Base-by-base conservation (phyloP, 768 basidiomycete species). In the Termitomyces sp. region DNA sequence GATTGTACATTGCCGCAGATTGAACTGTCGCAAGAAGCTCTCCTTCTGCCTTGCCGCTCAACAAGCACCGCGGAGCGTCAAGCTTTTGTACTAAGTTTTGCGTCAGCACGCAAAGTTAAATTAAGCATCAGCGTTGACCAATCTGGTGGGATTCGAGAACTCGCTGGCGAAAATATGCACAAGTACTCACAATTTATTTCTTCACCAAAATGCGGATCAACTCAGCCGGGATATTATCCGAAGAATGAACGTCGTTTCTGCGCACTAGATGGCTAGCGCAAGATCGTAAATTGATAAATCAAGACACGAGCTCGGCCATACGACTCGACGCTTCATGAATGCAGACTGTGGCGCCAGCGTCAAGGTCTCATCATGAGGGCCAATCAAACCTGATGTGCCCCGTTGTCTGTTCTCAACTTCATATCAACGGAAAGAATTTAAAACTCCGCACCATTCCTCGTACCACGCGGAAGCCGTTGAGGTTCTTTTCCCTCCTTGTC, bases 381-480 rank as follows among this genome's bases (percentile, higher is more conserved):
- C 25, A 25, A 25, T 25, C 25, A 25, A 25, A 25, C 25, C 25
- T 25, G 25, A 25, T 15, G 31, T 17, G 32, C 11, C 17, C 32
- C 50, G 12, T 12, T 32, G 25, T 25, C 25, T 25, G 25, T 25
- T 25, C 25, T 25, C 25, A 25, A 25, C 25, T 25, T 25, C 25
- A 25, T 25, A 25, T 25, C 25, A 25, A 25, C 25, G 20, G 32
- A 52, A 9, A 25, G 17, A 11, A 47, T 29, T 59, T 59, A 11
- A 52, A 59, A 51, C 58, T 52, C 58, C 58, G 58, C 36, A 48
- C 5, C 56, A 57, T 57, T 57, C 56, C 20, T 57, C 40, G 25
- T 43, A 25, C n/a, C 46, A 38, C 32, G 10, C 12, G n/a, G 20
- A 10, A 20, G 14, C 15, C 38, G 17, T 20, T 31, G 11, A 40